Evolutionary conservation across 345 rosid species (phyloP), one percentile per base, ranked within the genome.

Genomic region (Bruguiera gymnorhiza): DNA sequence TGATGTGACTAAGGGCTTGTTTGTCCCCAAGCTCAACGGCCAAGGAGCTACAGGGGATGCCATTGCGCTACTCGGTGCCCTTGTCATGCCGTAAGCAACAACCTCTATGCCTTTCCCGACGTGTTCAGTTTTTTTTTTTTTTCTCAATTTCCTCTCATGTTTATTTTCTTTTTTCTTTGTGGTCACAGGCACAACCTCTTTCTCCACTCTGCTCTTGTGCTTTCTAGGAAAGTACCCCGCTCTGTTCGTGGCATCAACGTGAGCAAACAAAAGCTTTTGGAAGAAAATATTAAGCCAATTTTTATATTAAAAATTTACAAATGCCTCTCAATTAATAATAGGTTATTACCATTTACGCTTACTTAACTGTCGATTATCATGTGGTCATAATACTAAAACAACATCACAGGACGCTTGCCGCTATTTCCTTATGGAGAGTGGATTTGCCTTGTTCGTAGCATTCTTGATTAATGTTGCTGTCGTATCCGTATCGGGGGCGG

Each of bases 351-450:
- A 55, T 23, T 2, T 4, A 23, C 15, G 16, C 13, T 23, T 55
- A 13, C 59, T 23, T 9, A 55, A 56, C 29, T 56, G 18, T 56
- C 6, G 6, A 56, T 56, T 24, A 7, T 3, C 48, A 13, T 13
- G 18, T 11, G 50, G 18, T 43, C 50, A 0, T 43, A 43, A 43
- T 43, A 43, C 16, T 13, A 43, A 43, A 43, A 43, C 50, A 43
- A 43, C 50, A 32, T 5, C 67, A 10, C 83, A 89, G 92, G 85
- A 71, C 24, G 90, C 90, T 0, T 87, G 96, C 52, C 72, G 84
- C 20, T 89, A 58, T 76, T 89, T 87, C 70, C 82, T 87, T 4
- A 75, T 82, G 8, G 96, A 89, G 73, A 86, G 88, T 13, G 90
- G 89, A 46, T 70, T 87, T 4, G 96, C 96, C 1, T 61, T 89